These are phyloP conservation scores for Malassezia slooffiae DNA, from an alignment of 1,284 basidiomycete genomes.

Conservation along the genomic window DNA sequence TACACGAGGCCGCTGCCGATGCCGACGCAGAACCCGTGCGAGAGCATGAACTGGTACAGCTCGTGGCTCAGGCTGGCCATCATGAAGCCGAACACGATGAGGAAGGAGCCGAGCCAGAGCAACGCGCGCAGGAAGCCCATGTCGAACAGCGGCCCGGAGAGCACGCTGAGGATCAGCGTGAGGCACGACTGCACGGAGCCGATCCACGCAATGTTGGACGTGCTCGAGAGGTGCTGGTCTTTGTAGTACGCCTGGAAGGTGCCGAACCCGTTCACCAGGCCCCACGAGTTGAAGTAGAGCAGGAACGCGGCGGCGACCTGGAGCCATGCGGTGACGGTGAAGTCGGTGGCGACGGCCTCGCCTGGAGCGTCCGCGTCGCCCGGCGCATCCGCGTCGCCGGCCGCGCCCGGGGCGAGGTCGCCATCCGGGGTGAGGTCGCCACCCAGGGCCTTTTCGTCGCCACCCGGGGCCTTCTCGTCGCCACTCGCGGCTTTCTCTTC, in stretches of 20 bases:
- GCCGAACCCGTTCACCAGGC: neutral
- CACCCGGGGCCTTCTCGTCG: no score
- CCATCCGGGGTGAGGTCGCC: no score
- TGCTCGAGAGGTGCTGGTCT: slow-evolving; percentile 1
- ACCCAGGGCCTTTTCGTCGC: no score
- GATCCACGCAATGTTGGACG: slow-evolving; percentile 25
- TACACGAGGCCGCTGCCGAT: slow-evolving; percentile 25
- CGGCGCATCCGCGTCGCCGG: no score
- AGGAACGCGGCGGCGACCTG: slow-evolving; percentile 2
- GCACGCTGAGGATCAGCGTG: slow-evolving; percentile 19
- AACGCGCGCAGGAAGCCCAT: slow-evolving; percentile 6
- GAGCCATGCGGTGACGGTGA: no score
- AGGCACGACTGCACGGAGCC: slow-evolving; percentile 28
- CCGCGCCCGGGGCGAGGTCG: no score
- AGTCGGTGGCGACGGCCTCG: no score
- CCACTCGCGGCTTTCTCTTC: no score
- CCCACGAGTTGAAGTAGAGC: slow-evolving; percentile 1
- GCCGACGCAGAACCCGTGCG: slow-evolving; percentile 24
- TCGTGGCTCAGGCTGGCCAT: slow-evolving; percentile 30
- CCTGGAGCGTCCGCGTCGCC: no score
- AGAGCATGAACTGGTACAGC: slow-evolving; percentile 33
- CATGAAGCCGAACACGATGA: slow-evolving; percentile 27
- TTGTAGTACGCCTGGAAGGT: slow-evolving; percentile 3
- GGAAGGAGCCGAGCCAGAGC: slow-evolving; percentile 15
- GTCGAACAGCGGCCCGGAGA: slow-evolving; percentile 26